These are phyloP conservation scores for Panus rudis DNA, from an alignment of 768 basidiomycete species.

Conservation along the genomic window DNA sequence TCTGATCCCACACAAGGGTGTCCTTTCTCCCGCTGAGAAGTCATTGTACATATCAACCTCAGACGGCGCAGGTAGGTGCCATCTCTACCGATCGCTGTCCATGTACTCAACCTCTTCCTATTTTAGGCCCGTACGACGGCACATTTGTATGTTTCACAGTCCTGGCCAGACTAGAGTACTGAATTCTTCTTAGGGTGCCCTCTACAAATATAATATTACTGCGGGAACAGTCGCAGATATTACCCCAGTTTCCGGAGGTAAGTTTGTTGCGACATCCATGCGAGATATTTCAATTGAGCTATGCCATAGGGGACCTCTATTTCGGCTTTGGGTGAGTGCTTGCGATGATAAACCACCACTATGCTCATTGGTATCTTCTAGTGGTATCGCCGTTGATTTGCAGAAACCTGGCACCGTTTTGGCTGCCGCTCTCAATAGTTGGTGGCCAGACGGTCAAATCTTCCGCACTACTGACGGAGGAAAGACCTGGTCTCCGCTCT, in stretches of 20 bases:
- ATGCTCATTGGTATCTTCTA: neutral
- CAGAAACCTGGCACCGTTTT: conserved; percentile 58
- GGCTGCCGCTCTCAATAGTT: conserved; percentile 48
- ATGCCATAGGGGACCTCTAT: conserved; percentile 34
- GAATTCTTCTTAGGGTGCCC: conserved; percentile 10
- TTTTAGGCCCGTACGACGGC: conserved; percentile 46
- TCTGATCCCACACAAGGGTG: conserved; percentile 61
- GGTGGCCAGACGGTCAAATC: conserved; percentile 59
- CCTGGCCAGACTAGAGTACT: neutral
- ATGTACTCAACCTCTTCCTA: neutral
- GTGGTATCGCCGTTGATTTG: conserved; percentile 50
- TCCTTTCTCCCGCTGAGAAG: conserved; percentile 50
- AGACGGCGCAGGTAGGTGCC: conserved; percentile 42
- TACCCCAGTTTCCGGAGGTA: conserved; percentile 49
- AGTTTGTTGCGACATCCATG: neutral
- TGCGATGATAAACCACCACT: neutral
- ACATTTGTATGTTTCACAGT: conserved; percentile 17
- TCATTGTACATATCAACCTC: conserved; percentile 55
- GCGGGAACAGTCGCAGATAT: conserved; percentile 54
- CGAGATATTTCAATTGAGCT: neutral
- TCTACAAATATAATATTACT: conserved; percentile 41
- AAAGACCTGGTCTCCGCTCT: conserved; percentile 50
- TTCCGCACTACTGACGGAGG: conserved; percentile 56
- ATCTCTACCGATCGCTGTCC: neutral
- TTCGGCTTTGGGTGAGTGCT: conserved; percentile 46